These are phyloP conservation scores for Suzukiozyma palmioleophila DNA, from an alignment of 1,139 yeast species.

Conservation along the genomic window DNA sequence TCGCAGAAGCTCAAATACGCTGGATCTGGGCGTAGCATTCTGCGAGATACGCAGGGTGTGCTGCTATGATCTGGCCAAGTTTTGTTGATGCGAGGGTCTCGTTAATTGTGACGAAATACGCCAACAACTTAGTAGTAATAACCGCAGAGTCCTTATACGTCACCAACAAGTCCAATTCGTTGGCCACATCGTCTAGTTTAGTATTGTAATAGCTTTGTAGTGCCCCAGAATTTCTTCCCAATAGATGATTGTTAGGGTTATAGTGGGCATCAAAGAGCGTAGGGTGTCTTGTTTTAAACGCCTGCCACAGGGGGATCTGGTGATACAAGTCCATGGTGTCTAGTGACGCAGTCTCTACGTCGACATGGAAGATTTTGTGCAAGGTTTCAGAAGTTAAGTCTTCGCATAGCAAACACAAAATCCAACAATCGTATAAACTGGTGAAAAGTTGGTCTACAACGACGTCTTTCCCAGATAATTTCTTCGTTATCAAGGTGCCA, in stretches of 20 bases:
- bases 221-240: slow-evolving; percentile 1
- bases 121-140: slow-evolving; percentile 15
- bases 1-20: not conserved
- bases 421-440: slow-evolving; percentile 39
- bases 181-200: not conserved
- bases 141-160: slow-evolving; percentile 6
- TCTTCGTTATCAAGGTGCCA: slow-evolving; percentile 6
- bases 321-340: slow-evolving; percentile 17
- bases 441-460: slow-evolving; percentile 6
- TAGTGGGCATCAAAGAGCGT: slow-evolving; percentile 14
- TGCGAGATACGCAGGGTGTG: slow-evolving; percentile 7
- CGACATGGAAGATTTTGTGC: slow-evolving; percentile 16
- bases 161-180: not conserved
- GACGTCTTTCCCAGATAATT: not conserved
- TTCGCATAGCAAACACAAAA: slow-evolving; percentile 25
- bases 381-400: slow-evolving; percentile 9
- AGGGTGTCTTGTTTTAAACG: slow-evolving; percentile 22
- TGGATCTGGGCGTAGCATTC: slow-evolving; percentile 9
- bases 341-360: slow-evolving; percentile 12
- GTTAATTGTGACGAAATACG: slow-evolving; percentile 18
- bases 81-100: slow-evolving; percentile 15
- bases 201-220: not conserved
- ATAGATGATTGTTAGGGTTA: slow-evolving; percentile 1
- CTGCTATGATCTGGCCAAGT: slow-evolving; percentile 12
- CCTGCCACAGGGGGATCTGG: slow-evolving; percentile 24